Base-by-base conservation (phyloP, 176 grass and related monocot genomes). In the Chrysopogon serrulatus region DNA sequence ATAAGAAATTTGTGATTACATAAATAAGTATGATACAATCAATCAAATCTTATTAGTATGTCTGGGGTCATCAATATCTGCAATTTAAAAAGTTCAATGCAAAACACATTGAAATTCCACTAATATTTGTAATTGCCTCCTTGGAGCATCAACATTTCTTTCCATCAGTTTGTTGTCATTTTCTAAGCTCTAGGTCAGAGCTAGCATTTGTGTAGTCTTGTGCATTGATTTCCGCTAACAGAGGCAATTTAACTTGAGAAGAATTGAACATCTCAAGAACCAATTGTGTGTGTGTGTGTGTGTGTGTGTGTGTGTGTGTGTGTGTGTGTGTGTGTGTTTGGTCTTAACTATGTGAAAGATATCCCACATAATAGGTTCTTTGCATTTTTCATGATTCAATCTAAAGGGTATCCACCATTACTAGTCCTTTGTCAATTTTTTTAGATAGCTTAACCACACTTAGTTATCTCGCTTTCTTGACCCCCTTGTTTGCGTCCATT, bases 401-500 rank as follows among this genome's bases (percentile, higher is more conserved):
- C 1, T 23, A n/a, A n/a, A 56, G 9, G 49, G 49, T 56, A 56
- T n/a, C 21, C 53, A 56, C 53, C 21, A 56, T 26, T 59, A 26
- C 23, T 12, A 26, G n/a, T 59, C 26, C 10, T 26, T 59, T 56
- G 51, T n/a, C 21, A 21, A 21, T 23, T 10, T 23, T 43, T 87
- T 32, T 78, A 92, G 93, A 93, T 87, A 99, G 89, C 80, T 86
- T 95, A 88, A 99, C 89, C 66, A 86, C 90, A 74, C 85, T 95
- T 31, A 98, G 93, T 83, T 98, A 87, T 80, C 93, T 99, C 56
- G 94, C 93, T 75, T 95, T 96, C 84, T 88, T 92, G 78, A 94
- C 96, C 45, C 93, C 93, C 71, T 94, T 95, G 93, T 98, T 98
- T 85, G 93, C 91, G 79, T 98, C 93, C 31, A 90, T 98, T 86